A percentile compares a stretch with the other conserved stretches of the same genome.
Evolutionary conservation across 2,329 filamentous ascomycete species (phyloP).

Genomic region (Sclerotinia nivalis): DNA sequence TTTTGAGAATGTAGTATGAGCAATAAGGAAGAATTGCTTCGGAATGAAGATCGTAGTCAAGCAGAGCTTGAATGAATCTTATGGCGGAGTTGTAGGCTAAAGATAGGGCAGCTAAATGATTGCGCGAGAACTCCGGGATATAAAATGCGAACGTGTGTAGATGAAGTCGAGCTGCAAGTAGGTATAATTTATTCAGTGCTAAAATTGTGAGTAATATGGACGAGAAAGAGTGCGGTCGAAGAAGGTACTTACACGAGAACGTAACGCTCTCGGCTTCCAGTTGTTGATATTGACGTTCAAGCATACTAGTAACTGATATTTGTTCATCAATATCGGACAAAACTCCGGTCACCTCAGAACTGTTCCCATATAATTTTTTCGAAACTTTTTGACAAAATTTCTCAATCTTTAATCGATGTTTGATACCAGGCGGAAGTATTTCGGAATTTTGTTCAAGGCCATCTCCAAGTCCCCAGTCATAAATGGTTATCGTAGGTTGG

Average conservation of each 20-base stretch:
- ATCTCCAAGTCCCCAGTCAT: conserved; percentile 56
- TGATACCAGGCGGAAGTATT: conserved; percentile 53
- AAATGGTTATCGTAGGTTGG: conserved; percentile 62
- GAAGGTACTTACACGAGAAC: conserved; percentile 17
- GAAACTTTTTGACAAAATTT: conserved; percentile 60
- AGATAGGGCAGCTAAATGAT: conserved; percentile 38
- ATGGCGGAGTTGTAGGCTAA: conserved; percentile 46
- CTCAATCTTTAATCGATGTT: conserved; percentile 54
- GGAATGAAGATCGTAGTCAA: conserved; percentile 29
- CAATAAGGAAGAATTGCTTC: conserved; percentile 48
- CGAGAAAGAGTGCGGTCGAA: too few species aligned
- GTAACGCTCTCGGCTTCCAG: conserved; percentile 18
- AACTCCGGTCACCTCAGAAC: conserved; percentile 46
- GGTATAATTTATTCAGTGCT: conserved; percentile 29
- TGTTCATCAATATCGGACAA: conserved; percentile 44
- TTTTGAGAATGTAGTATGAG: conserved; percentile 65
- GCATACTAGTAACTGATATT: conserved; percentile 47
- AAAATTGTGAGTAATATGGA: conserved; percentile 6
- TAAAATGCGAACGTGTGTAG: conserved; percentile 33
- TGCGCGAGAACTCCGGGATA: conserved; percentile 21
- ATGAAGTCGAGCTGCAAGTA: conserved; percentile 31
- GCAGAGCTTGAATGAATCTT: conserved; percentile 28
- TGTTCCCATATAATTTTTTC: conserved; percentile 56
- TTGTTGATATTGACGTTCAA: conserved; percentile 33
- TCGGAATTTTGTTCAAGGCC: conserved; percentile 46